These are phyloP conservation scores for Pythium angustatum DNA, from an alignment of 352 stramenopile genomes.

Conservation along the genomic window DNA sequence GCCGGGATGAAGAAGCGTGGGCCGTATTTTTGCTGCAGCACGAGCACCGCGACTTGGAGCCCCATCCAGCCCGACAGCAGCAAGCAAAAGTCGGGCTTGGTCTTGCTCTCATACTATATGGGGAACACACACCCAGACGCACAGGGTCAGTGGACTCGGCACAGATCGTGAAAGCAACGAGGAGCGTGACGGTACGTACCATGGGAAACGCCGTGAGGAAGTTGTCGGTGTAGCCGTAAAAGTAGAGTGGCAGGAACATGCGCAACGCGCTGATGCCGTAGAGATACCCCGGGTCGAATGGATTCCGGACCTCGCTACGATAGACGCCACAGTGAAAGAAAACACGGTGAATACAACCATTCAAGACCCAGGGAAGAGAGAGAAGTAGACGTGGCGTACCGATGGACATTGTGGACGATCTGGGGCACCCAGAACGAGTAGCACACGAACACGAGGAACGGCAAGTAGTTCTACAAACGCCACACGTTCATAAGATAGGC, in stretches of 20 bases:
- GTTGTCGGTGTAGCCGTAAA: constrained; percentile 93
- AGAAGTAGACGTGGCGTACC: no score
- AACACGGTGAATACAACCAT: no score
- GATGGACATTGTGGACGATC: constrained; percentile 95
- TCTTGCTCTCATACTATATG: constrained; percentile 70
- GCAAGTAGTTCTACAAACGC: constrained; percentile 71
- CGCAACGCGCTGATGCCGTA: constrained; percentile 94
- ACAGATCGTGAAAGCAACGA: not conserved
- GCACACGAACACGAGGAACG: constrained; percentile 91
- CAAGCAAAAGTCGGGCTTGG: constrained; percentile 65
- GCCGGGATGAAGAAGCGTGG: constrained; percentile 95
- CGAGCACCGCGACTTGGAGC: constrained; percentile 91
- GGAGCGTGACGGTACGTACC: constrained; percentile 51
- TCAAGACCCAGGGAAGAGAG: no score
- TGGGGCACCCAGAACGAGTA: constrained; percentile 99
- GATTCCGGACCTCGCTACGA: constrained; percentile 88
- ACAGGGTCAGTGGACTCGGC: not conserved
- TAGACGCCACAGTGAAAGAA: not conserved
- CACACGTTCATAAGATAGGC: not conserved
- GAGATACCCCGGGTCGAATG: constrained; percentile 94
- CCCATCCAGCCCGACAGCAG: constrained; percentile 89
- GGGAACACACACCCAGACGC: not conserved
- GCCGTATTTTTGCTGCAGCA: constrained; percentile 92
- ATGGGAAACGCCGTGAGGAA: constrained; percentile 89
- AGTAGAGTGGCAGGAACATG: constrained; percentile 95